Evolutionary conservation across 2,329 filamentous ascomycete genomes (phyloP).

Genomic region (Cladosporium phlei): DNA sequence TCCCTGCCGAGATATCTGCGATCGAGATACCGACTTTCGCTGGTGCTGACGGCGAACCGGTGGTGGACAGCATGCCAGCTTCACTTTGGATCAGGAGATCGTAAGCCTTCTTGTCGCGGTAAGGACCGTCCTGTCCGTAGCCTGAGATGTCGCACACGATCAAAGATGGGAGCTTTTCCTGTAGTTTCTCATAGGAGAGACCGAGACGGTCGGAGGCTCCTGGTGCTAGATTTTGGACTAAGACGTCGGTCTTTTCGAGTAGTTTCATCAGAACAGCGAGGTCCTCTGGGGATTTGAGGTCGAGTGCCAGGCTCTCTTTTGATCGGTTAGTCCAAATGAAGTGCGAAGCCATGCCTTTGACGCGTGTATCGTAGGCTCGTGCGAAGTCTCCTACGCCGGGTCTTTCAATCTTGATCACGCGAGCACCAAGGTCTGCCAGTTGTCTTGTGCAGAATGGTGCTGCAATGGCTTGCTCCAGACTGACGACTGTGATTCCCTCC

Average conservation of each 20-base stretch:
- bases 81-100: conserved; percentile 53
- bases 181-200: conserved; percentile 43
- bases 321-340: conserved; percentile 54
- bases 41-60: conserved; percentile 42
- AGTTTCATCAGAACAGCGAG: conserved; percentile 41
- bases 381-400: conserved; percentile 51
- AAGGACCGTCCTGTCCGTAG: conserved; percentile 49
- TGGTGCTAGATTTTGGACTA: conserved; percentile 53
- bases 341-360: conserved; percentile 48
- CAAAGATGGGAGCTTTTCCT: conserved; percentile 39
- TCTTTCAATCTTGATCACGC: conserved; percentile 53
- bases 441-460: conserved; percentile 53
- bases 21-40: conserved; percentile 53
- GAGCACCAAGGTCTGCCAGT: conserved; percentile 50
- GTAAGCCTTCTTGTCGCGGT: conserved; percentile 52
- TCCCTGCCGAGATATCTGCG: conserved; percentile 51
- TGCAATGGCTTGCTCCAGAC: conserved; percentile 52
- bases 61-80: conserved; percentile 49
- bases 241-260: conserved; percentile 45
- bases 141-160: conserved; percentile 55
- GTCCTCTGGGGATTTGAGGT: conserved; percentile 45
- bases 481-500: conserved; percentile 48
- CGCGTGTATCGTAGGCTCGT: conserved; percentile 47
- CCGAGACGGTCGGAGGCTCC: conserved; percentile 47
- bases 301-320: conserved; percentile 50